These are phyloP conservation scores for Colletotrichum chlorophyti DNA, from an alignment of 2,329 filamentous ascomycete genomes.

Conservation along the genomic window DNA sequence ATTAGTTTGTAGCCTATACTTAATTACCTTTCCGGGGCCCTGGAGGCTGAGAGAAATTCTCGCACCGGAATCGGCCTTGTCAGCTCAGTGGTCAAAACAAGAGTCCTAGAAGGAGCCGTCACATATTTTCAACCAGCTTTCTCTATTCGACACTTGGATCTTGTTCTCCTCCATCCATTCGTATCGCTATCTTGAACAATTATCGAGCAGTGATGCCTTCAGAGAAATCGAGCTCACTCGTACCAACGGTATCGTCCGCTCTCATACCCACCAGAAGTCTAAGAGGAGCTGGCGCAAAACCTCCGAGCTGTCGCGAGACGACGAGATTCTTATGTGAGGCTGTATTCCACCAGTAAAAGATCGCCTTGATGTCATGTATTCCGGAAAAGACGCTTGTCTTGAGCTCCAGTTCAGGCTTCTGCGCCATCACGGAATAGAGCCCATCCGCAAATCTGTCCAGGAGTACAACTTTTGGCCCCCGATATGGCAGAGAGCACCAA, in stretches of 20 bases:
- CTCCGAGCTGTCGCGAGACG: slow-evolving; percentile 61
- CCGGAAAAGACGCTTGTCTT: slow-evolving; percentile 70
- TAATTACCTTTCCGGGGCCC: too few relatives aligned
- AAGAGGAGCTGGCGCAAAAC: background rate
- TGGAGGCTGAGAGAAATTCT: too few relatives aligned
- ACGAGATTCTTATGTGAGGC: slow-evolving; percentile 56
- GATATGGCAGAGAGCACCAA: slow-evolving; percentile 62
- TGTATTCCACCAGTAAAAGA: slow-evolving; percentile 57
- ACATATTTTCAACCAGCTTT: too few relatives aligned
- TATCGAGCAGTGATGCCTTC: background rate
- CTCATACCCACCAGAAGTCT: background rate
- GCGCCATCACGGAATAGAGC: slow-evolving; percentile 75
- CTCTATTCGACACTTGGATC: too few relatives aligned
- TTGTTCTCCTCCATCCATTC: too few relatives aligned
- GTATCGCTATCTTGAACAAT: too few relatives aligned
- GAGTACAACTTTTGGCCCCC: slow-evolving; percentile 59
- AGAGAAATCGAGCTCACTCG: background rate
- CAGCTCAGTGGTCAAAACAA: too few relatives aligned
- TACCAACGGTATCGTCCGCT: background rate
- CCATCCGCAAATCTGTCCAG: slow-evolving; percentile 71
- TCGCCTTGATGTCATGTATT: slow-evolving; percentile 61
- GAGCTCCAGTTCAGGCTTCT: slow-evolving; percentile 77
- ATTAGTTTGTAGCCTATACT: too few relatives aligned
- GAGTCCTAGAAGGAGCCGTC: too few relatives aligned
- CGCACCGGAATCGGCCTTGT: too few relatives aligned